Base-by-base conservation (phyloP, 495 filamentous ascomycete genomes). In the Thozetella sp. region DNA sequence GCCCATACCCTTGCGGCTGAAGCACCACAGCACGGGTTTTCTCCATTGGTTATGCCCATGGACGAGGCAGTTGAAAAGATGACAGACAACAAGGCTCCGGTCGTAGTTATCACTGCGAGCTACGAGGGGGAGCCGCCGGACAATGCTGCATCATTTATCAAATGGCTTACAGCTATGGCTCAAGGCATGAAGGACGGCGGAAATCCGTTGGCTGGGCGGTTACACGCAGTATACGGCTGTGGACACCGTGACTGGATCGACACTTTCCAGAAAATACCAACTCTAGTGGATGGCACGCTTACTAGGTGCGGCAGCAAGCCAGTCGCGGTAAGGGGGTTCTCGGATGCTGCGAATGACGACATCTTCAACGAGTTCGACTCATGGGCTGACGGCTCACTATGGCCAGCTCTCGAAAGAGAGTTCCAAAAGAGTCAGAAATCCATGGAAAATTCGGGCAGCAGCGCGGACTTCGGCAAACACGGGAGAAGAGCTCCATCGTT, bases 111-210 rank as follows among this genome's bases (percentile, higher is more conserved):
- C 85, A 77, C 19, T 72, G 83, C 62, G 83, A 89, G 66, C 70
- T 89, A 59, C 69, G 82, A 65, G 88, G 87, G 87, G 51, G 88
- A 30, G 70, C 86, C 88, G 1, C 79, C 87, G 0, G 88, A 91
- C 57, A 90, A 91, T 53, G 88, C 87, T 0, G 76, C 74, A 1
- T 81, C 84, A 52, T 91, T 90, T 57, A 78, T 88, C 27, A 69
- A 80, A 52, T 89, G 85, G 86, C 58, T 88, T 4, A 86, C 85
- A n/a, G n/a, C n/a, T n/a, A n/a, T n/a, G n/a, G n/a, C 62, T 90
- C 2, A 75, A 82, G 59, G 76, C 61, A 0, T 62, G 68, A 15
- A 67, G 69, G 2, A n/a, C 66, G 61, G 1, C 60, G 85, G 20
- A 61, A 74, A 48, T 83, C 78, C 24, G 74, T 80, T 13, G 74